These are phyloP conservation scores for Neopestalotiopsis sp. DNA, from an alignment of 2,329 filamentous ascomycete genomes.

Conservation along the genomic window DNA sequence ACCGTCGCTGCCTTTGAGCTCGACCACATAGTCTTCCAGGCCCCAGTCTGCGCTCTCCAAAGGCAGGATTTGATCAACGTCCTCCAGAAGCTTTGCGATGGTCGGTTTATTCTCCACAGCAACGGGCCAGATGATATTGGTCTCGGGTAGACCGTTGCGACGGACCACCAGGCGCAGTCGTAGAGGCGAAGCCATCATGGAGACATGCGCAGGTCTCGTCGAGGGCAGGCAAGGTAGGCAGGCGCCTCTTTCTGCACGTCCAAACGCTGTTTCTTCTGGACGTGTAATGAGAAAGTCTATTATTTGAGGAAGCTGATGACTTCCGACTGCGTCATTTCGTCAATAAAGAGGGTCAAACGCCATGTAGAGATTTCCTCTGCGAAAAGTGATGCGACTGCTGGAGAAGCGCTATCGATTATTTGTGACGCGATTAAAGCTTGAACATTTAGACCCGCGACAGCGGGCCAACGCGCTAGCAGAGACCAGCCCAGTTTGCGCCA, in stretches of 20 bases:
- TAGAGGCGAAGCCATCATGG: conserved; percentile 46
- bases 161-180: conserved; percentile 77
- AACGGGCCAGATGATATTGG: conserved; percentile 75
- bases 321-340: neutral
- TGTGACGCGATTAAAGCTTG: neutral
- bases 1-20: conserved; percentile 63
- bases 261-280: neutral
- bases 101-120: conserved; percentile 65
- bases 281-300: neutral
- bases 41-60: conserved; percentile 85
- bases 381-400: neutral
- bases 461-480: conserved; percentile 6
- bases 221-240: neutral
- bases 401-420: neutral
- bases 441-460: conserved; percentile 3
- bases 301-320: neutral
- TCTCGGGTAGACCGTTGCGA: conserved; percentile 75
- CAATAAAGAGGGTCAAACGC: neutral
- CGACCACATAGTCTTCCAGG: conserved; percentile 87
- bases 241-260: neutral
- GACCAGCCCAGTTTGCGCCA: neutral
- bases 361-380: neutral
- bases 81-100: conserved; percentile 76
- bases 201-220: conserved; percentile 3
- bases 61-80: conserved; percentile 80